These are phyloP conservation scores for Xylariomycetidae sp. DNA, from an alignment of 2,329 filamentous ascomycete genomes.

Conservation along the genomic window DNA sequence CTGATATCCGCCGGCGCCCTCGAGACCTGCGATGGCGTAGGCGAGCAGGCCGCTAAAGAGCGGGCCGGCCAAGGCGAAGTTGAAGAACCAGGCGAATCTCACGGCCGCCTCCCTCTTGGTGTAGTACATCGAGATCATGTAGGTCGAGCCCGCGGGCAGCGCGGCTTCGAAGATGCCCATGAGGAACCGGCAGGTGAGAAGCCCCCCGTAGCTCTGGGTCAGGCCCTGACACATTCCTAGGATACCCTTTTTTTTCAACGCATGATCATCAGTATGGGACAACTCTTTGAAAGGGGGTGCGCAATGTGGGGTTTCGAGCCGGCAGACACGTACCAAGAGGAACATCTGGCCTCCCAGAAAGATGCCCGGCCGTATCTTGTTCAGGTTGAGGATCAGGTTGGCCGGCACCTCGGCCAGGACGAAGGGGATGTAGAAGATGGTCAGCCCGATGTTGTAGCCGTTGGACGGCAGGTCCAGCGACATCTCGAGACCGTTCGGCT, in stretches of 20 bases:
- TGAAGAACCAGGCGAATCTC: constrained; percentile 28
- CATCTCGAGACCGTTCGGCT: constrained; percentile 35
- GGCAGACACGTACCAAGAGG: constrained; percentile 29
- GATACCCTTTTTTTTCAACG: constrained; percentile 33
- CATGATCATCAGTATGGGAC: too few relatives aligned
- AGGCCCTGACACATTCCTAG: constrained; percentile 38
- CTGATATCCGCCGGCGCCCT: constrained; percentile 33
- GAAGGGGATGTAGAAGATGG: constrained; percentile 42
- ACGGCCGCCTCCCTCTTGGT: constrained; percentile 20
- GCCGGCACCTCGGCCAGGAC: constrained; percentile 40
- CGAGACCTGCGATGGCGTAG: constrained; percentile 34
- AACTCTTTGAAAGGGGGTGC: too few relatives aligned
- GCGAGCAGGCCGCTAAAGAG: constrained; percentile 38
- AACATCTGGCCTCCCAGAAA: constrained; percentile 37
- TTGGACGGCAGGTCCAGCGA: constrained; percentile 37
- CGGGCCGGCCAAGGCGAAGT: constrained; percentile 32
- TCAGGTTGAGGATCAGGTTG: constrained; percentile 38
- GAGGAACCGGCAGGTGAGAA: constrained; percentile 44
- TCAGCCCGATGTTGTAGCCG: constrained; percentile 37
- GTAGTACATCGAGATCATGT: constrained; percentile 25
- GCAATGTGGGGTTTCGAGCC: too few relatives aligned
- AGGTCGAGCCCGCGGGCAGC: constrained; percentile 26
- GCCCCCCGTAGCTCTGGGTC: constrained; percentile 32
- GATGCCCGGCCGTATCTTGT: constrained; percentile 32
- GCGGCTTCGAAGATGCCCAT: constrained; percentile 70